Base-by-base conservation (phyloP, 2,329 filamentous ascomycete genomes). In the Leptodontidium sp. region DNA sequence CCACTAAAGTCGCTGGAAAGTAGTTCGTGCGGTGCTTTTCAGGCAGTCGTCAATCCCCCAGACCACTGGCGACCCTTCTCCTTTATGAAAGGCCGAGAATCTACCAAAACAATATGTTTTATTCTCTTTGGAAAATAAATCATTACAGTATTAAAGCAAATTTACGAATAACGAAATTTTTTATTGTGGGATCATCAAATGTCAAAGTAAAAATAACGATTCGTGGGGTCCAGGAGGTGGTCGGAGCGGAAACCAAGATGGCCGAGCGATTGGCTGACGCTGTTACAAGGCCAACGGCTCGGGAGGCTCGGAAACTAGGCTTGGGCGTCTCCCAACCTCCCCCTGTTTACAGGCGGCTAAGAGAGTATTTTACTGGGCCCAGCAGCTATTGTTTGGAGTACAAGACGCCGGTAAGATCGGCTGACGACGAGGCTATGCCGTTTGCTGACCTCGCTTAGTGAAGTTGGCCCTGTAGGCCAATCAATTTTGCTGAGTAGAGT, bases 351-450 rank as follows among this genome's bases (percentile, higher is more conserved):
- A 55, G 15, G 52, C 52, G 52, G 52, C 52, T 55, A 55, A 32
- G 11, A 24, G 14, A 35, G 32, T 15, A 55, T 32, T 55, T 55
- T 8, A 55, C 26, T 55, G 52, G 52, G 52, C 52, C 52, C 52
- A 55, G 26, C 52, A 32, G 26, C 15, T 32, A 35, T 17, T 55
- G 4, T 26, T 55, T 55, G 29, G 52, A 14, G 29, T 35, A 55
- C 15, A 55, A 55, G 52, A 35, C 52, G 29, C 52, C 29, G 29
- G 29, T 32, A 32, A 32, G 29, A 32, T 32, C 3, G 52, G 52
- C 52, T 35, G 52, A 55, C 52, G 26, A 55, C 52, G 52, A 55
- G 52, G 52, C 52, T 55, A 55, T 55, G 52, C 52, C 15, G 14
- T 4, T 55, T 55, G 52, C 52, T 55, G 52, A 55, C 52, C 15